Base-by-base conservation (phyloP, 768 basidiomycete species). In the Gloeopeniophorella convolvens region DNA sequence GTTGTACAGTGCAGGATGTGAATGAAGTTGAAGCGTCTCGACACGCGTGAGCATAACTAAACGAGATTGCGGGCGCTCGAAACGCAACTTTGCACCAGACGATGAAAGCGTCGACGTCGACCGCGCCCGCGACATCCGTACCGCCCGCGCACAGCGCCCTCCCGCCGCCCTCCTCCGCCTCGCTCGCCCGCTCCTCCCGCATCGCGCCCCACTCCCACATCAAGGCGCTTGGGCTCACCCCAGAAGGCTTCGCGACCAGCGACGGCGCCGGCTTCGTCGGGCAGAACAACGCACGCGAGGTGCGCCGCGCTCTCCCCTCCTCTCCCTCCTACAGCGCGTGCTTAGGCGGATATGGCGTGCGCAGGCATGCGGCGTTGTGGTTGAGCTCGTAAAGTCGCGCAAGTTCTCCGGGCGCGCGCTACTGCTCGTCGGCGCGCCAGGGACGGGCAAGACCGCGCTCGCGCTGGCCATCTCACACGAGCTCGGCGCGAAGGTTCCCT, bases 371-470 rank as follows among this genome's bases (percentile, higher is more conserved):
- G 90, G 91, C 12, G 84, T 95, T 24, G 80, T 89, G 21, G 87
- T 92, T 23, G 87, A 92, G 56, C 83, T 94, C 39, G 80, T 95
- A 61, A 89, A 90, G 66, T 87, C 86, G 53, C 83, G 89, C 63
- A 90, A 88, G 65, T 96, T 96, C 72, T 90, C 91, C 23, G 96
- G 96, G 20, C 80, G 94, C 50, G 93, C 93, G 0, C 72, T 98
- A 33, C 70, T 98, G 34, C 79, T 98, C 31, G 95, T 89, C 21
- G 96, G 96, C 48, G 91, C 91, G 18, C 96, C 96, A 1, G 94
- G 96, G 13, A 99, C 96, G 3, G 95, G 96, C 10, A 99, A 99
- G 72, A 99, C 96, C 0, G 96, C 96, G 0, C 79, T 98, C 23
- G 94, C 96, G 2, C 68, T 98, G n/a, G 96, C 92, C 0, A 79